These are phyloP conservation scores for Melampsora occidentalis DNA, from an alignment of 1,284 basidiomycete genomes.

Conservation along the genomic window DNA sequence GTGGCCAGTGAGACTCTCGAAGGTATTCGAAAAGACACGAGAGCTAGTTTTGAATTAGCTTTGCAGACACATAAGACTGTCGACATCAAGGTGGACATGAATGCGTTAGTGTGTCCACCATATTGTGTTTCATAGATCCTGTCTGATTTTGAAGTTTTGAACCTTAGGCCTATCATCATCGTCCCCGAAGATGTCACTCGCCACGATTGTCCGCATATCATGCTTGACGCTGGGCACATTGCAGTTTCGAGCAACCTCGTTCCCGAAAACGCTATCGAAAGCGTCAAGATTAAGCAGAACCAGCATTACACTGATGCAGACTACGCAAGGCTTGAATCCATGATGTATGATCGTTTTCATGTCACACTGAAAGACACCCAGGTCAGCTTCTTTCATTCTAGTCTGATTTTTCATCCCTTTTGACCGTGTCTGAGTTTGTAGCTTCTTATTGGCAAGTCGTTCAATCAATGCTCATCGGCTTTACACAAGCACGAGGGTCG, in stretches of 20 bases:
- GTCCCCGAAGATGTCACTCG: constrained; percentile 80
- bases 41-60: constrained; percentile 91
- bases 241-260: constrained; percentile 86
- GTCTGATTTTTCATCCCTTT: not conserved
- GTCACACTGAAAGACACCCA: constrained; percentile 85
- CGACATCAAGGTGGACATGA: constrained; percentile 92
- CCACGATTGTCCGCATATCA: constrained; percentile 75
- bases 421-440: constrained; percentile 53
- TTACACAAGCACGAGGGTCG: constrained; percentile 58
- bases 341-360: constrained; percentile 94
- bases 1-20: constrained; percentile 93
- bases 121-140: not conserved
- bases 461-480: constrained; percentile 76
- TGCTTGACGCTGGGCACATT: constrained; percentile 96
- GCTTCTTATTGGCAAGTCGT: constrained; percentile 84
- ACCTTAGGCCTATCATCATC: constrained; percentile 76
- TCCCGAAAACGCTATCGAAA: constrained; percentile 74
- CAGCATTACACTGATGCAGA: constrained; percentile 85
- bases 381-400: constrained; percentile 57
- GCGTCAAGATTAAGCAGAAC: constrained; percentile 79
- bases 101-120: constrained; percentile 60
- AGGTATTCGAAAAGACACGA: constrained; percentile 88
- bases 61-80: constrained; percentile 90
- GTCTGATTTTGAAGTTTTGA: constrained; percentile 7
- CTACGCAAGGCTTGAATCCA: constrained; percentile 77